Conservation (phyloP, 164 flowering plant species). For the Warburgia ugandensis region DNA sequence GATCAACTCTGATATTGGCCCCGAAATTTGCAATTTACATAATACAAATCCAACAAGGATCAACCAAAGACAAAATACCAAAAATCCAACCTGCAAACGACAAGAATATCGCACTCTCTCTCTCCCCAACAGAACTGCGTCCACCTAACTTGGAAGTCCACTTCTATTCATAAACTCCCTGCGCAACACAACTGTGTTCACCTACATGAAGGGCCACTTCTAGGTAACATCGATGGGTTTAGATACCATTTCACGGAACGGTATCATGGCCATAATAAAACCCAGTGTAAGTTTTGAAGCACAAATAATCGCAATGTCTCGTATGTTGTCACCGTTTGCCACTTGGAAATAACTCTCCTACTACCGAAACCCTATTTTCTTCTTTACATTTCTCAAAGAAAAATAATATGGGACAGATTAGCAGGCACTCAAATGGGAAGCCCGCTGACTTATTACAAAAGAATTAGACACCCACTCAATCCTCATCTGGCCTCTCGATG, state of each 20-base stretch:
- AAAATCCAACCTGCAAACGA: constrained; percentile 19
- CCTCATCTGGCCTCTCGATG: constrained; percentile 31
- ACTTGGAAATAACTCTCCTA: neutral
- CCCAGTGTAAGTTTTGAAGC: neutral
- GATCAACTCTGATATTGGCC: too few relatives aligned
- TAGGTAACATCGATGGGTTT: neutral
- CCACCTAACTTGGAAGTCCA: neutral
- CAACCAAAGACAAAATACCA: constrained; percentile 22
- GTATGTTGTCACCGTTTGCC: neutral
- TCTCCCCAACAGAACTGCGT: constrained; percentile 1
- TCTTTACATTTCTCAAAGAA: neutral
- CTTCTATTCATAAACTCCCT: too few relatives aligned
- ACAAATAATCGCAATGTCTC: neutral
- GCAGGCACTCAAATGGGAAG: constrained; percentile 34
- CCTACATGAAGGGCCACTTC: too few relatives aligned
- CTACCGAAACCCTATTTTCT: neutral
- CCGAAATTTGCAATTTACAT: constrained; percentile 39
- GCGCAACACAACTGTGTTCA: too few relatives aligned
- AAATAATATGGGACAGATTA: neutral
- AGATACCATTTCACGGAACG: neutral
- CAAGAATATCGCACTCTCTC: constrained; percentile 10
- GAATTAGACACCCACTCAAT: constrained; percentile 27
- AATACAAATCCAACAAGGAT: constrained; percentile 12
- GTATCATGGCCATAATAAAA: neutral
- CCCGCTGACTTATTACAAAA: constrained; percentile 38